Evolutionary conservation across 768 basidiomycete genomes (phyloP).

Genomic region (Agaricus subrufescens): DNA sequence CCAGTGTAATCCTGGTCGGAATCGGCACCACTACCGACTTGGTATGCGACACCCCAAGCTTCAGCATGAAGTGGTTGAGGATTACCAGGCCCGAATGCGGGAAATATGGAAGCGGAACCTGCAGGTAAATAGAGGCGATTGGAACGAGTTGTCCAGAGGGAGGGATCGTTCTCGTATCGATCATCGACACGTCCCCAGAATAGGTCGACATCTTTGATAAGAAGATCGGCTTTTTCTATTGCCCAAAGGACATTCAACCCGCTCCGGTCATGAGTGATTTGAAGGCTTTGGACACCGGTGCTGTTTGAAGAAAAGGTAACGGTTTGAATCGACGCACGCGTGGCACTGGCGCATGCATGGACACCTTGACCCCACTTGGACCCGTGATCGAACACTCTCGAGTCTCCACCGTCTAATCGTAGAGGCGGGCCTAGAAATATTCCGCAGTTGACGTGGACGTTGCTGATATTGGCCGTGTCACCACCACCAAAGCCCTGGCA

Average conservation of each 20-base stretch:
- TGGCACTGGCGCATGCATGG: conserved; percentile 16
- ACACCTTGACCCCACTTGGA: conserved; percentile 19
- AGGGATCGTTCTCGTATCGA: conserved; percentile 6
- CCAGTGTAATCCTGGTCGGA: not conserved
- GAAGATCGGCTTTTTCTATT: not conserved
- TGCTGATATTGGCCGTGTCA: conserved; percentile 17
- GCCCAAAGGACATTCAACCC: not conserved
- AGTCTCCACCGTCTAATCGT: conserved; percentile 18
- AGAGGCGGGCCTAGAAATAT: conserved; percentile 16
- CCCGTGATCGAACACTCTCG: conserved; percentile 5
- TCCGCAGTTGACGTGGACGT: conserved; percentile 17
- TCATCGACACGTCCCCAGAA: conserved; percentile 7
- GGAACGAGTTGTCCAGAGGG: conserved; percentile 3
- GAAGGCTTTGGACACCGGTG: not conserved
- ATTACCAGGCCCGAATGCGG: not conserved
- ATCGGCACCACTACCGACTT: not conserved
- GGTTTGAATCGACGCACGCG: conserved; percentile 8
- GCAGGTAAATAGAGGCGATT: conserved; percentile 3
- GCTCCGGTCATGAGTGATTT: not conserved
- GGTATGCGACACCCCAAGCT: not conserved
- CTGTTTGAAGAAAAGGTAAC: conserved; percentile 1
- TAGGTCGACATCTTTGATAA: not conserved
- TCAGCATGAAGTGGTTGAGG: not conserved
- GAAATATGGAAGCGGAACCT: not conserved
- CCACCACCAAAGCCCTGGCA: conserved; percentile 16